These are phyloP conservation scores for Xylariaceae sp. DNA, from an alignment of 2,329 filamentous ascomycete species.

Conservation along the genomic window DNA sequence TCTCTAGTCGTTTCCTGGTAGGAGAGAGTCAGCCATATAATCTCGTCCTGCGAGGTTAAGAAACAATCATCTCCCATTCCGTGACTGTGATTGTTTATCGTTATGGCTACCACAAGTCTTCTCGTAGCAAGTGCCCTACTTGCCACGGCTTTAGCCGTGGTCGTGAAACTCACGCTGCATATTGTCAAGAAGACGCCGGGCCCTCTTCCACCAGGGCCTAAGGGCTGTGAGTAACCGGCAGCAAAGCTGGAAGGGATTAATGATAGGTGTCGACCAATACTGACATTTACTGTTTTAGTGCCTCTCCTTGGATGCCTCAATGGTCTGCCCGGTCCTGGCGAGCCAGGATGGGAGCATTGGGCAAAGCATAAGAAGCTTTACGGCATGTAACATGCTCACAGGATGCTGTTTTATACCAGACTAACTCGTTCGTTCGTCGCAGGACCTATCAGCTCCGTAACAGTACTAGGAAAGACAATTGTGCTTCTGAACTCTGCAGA, in stretches of 20 bases:
- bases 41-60: too few relatives aligned
- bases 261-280: too few relatives aligned
- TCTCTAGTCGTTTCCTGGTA: too few relatives aligned
- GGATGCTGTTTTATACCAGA: background rate
- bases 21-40: too few relatives aligned
- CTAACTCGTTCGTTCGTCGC: background rate
- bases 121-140: too few relatives aligned
- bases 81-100: too few relatives aligned
- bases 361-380: constrained; percentile 37
- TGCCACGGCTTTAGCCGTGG: too few relatives aligned
- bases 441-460: constrained; percentile 38
- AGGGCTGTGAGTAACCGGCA: constrained; percentile 20
- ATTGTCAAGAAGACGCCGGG: background rate
- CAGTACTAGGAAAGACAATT: constrained; percentile 36
- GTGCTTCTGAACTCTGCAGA: constrained; percentile 37
- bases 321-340: constrained; percentile 40
- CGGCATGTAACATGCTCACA: constrained; percentile 1
- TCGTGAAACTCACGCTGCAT: too few relatives aligned
- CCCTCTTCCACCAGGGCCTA: constrained; percentile 45
- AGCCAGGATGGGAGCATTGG: constrained; percentile 38
- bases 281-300: background rate
- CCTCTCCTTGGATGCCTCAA: constrained; percentile 46
- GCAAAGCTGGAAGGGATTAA: too few relatives aligned
- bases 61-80: too few relatives aligned
- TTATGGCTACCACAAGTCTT: too few relatives aligned